Base-by-base conservation (phyloP, 2,329 filamentous ascomycete genomes). In the Claviceps sp. region DNA sequence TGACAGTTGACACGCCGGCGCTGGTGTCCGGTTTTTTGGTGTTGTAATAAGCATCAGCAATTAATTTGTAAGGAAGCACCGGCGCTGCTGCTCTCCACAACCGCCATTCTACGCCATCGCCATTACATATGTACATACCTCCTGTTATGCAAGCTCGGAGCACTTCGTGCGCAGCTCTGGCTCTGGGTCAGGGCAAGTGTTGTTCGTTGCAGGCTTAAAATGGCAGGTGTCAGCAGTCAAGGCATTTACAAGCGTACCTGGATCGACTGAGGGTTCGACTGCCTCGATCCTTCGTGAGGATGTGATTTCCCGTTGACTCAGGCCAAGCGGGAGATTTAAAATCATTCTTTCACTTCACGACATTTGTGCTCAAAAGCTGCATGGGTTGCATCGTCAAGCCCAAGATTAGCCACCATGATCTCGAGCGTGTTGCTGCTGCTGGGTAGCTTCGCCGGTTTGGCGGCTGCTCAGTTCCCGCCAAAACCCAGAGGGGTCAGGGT, bases 401-500 rank as follows among this genome's bases (percentile, higher is more conserved):
- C n/a, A n/a, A 24, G 14, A 34, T 4, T 11, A 16, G 26, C 34
- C 50, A 55, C 38, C 20, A 55, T 54, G 52, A 41, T 52, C n/a
- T 48, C 50, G 14, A 40, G 18, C 30, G 8, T 41, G n/a, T 40
- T 58, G 18, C 11, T 60, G n/a, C 11, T 60, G 47, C 51, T 61
- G 22, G 55, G 53, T 20, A 54, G 54, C 43, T 45, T 64, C 26
- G 54, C 56, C 14, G 54, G 60, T 38, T 52, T 61, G 8, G 59
- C 55, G 2, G 53, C 55, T 1, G 62, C 63, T 11, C 63, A 66
- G 43, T 66, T 66, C 38, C 65, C 65, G 3, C 63, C 63, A 16
- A 54, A 54, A 41, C 59, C 57, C 2, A 58, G 65, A 37, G 64
- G 62, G 3, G 51, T 74, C 48, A 77, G 70, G 50, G 71, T 75